Evolutionary conservation across 257 asterid species (phyloP).

Genomic region (Petunia secreta): DNA sequence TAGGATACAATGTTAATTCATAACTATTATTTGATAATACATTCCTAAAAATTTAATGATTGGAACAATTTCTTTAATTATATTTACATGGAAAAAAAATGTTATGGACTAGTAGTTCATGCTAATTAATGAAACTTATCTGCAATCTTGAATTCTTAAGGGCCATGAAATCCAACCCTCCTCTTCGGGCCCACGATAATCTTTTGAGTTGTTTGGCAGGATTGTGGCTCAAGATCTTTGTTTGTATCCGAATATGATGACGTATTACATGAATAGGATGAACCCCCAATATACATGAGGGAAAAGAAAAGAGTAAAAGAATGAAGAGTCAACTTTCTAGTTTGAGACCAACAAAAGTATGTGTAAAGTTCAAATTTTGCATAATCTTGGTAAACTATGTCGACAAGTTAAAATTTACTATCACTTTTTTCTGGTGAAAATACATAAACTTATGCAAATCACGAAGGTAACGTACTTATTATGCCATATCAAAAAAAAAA

Average conservation of each 20-base stretch:
- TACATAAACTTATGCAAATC: not conserved
- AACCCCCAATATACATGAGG: no score
- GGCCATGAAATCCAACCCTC: not conserved
- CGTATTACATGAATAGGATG: not conserved
- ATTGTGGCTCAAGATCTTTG: not conserved
- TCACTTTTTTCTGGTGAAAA: not conserved
- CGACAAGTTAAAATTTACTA: not conserved
- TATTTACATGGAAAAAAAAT: no score
- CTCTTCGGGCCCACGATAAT: not conserved
- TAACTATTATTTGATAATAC: no score
- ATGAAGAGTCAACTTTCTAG: not conserved
- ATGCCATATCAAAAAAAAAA: not conserved
- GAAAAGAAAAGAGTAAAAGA: not conserved
- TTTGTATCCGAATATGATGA: not conserved
- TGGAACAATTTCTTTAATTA: no score
- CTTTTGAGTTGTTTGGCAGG: not conserved
- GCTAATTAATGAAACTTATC: not conserved
- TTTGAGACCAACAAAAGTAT: not conserved
- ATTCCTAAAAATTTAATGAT: no score
- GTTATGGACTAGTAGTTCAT: no score
- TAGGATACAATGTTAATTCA: no score
- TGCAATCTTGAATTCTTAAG: not conserved
- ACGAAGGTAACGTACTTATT: not conserved
- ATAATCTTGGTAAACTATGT: not conserved
- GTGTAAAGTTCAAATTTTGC: not conserved